phyloP scores from a whole-genome alignment of 108 stramenopile species.

The Cyclotella choctawhatcheeana region DNA sequence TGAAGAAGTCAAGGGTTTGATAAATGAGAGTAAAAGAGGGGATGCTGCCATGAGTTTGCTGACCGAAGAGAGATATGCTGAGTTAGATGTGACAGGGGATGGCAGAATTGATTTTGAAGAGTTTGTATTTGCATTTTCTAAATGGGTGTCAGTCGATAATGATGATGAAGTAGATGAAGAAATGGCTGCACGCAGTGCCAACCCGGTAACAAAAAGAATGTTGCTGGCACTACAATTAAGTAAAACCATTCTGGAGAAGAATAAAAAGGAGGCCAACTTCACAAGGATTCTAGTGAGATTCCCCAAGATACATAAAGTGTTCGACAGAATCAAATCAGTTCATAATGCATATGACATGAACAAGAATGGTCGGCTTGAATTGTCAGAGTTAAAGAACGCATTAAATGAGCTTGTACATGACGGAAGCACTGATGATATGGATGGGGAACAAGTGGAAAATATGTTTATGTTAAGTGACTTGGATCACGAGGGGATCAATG shows the following conservation, averaged over 20 bases:
- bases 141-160: conserved; percentile 50
- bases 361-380: conserved; percentile 35
- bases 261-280: conserved; percentile 46
- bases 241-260: conserved; percentile 42
- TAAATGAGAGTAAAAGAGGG: conserved; percentile 48
- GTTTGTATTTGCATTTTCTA: conserved; percentile 52
- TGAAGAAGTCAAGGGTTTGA: conserved; percentile 46
- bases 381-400: conserved; percentile 40
- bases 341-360: conserved; percentile 35
- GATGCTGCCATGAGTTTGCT: conserved; percentile 46
- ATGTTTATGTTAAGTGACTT: conserved; percentile 57
- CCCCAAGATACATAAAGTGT: conserved; percentile 55
- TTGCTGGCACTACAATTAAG: conserved; percentile 51
- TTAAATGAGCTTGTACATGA: conserved; percentile 46
- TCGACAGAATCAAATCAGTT: conserved; percentile 46
- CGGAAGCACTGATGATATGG: conserved; percentile 19
- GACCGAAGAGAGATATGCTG: conserved; percentile 47
- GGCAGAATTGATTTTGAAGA: conserved; percentile 53
- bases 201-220: conserved; percentile 42
- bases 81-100: conserved; percentile 43
- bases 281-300: conserved; percentile 52
- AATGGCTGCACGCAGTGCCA: conserved; percentile 25
- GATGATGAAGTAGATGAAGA: conserved; percentile 40
- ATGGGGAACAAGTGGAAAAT: conserved; percentile 37
- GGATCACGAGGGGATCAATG: conserved; percentile 37